Percentiles rank a stretch among this genome's conserved stretches.
Conservation (phyloP, 1,284 basidiomycete species). For the Puccinia horiana region DNA sequence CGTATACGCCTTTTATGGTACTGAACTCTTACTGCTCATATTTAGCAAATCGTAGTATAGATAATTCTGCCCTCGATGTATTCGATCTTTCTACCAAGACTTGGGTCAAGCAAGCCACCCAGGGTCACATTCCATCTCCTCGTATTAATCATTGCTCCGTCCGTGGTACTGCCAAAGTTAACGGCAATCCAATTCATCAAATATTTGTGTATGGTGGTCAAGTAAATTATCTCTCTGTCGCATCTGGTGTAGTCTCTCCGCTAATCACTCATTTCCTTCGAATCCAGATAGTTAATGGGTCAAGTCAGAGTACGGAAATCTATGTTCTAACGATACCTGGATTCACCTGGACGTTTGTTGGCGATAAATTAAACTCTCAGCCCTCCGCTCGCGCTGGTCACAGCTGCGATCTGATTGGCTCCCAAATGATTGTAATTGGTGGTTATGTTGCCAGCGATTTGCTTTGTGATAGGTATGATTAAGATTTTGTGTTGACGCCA, state of each 20-base stretch:
- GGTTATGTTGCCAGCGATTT: slow-evolving; percentile 52
- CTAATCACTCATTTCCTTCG: not conserved
- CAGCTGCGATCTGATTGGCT: slow-evolving; percentile 53
- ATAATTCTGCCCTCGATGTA: slow-evolving; percentile 54
- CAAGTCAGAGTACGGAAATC: slow-evolving; percentile 53
- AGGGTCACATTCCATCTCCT: slow-evolving; percentile 51
- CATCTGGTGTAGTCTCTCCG: not conserved
- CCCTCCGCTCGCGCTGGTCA: slow-evolving; percentile 55
- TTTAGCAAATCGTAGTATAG: slow-evolving; percentile 51
- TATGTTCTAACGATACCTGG: slow-evolving; percentile 54
- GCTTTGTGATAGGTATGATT: slow-evolving; percentile 52
- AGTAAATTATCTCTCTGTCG: not conserved
- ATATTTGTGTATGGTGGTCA: slow-evolving; percentile 55
- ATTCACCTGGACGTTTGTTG: slow-evolving; percentile 54
- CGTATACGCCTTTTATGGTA: too few species aligned
- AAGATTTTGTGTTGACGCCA: not conserved
- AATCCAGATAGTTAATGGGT: slow-evolving; percentile 52
- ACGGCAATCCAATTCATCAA: slow-evolving; percentile 53
- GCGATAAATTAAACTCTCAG: slow-evolving; percentile 51
- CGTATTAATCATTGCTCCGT: slow-evolving; percentile 55
- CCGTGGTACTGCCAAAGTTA: slow-evolving; percentile 53
- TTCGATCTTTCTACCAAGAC: slow-evolving; percentile 54
- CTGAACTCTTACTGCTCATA: not conserved
- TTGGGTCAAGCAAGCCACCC: slow-evolving; percentile 54
- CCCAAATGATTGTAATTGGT: slow-evolving; percentile 54